Base-by-base conservation (phyloP, 75 land plant species). In the Pinus taeda region DNA sequence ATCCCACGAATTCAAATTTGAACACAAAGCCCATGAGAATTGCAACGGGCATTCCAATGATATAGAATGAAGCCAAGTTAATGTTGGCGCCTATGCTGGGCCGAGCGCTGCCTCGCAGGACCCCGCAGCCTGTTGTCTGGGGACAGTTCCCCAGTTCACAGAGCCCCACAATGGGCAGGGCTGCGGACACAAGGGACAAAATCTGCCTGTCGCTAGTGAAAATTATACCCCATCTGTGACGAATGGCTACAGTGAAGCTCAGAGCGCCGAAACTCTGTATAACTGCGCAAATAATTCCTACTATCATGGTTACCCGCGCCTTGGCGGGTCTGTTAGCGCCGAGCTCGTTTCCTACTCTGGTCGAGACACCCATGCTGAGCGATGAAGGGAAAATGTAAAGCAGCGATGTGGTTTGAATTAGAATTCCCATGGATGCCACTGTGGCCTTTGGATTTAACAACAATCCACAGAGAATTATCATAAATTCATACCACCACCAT, bases 401-500 rank as follows among this genome's bases (percentile, higher is more conserved):
- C 71, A 91, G 71, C 6, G 92, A 67, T 20, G 93, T 91, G 9
- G 92, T 91, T 69, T 91, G 93, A 37, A 91, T 91, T 22, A 91
- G 80, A 59, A 91, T 77, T 6, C 93, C 93, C 92, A 91, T 87
- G 3, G 92, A 80, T 12, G 92, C 93, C 29, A 91, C 88, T 24
- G 92, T 80, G 13, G 93, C 78, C 57, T 83, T 83, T 29, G 93
- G 90, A 80, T 91, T 57, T 21, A 64, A 76, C 6, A 91, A 67
- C 17, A 91, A 74, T 0, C 93, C 92, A 56, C 90, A 87, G 60
- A 91, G 71, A 4, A 91, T 77, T 66, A 91, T 89, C 93, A 91
- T 89, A 69, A 91, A 77, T 80, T 91, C 93, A 64, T 91, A 91
- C 91, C 93, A 91, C 93, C 93, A 91, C 93, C 93, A 91, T 71